Evolutionary conservation across 371 early-diverging fungal species (phyloP), one percentile per base, ranked within the genome.

Genomic region (Mortierella sp.): DNA sequence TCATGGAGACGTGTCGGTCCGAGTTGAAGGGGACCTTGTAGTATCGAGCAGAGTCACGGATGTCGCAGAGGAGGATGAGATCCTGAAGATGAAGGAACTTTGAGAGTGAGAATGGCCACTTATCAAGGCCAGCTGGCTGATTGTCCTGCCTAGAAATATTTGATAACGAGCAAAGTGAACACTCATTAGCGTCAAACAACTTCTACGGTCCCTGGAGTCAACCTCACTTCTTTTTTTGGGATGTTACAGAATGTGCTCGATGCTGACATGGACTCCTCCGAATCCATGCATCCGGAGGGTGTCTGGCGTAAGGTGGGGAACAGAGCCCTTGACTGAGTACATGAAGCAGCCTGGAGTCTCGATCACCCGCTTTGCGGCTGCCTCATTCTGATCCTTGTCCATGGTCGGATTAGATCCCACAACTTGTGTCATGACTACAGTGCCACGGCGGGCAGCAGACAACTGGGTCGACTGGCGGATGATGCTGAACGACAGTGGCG

Each of bases 301-400:
- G 43, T 94, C 92, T 3, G 89, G 86, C 23, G 91, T 82, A 65
- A 93, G 78, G 61, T 93, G 94, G 32, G 92, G 92, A 14, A 91
- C 90, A 6, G 91, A 82, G 8, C 92, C 94, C 32, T 87, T 87
- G 44, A 85, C 68, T 8, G 91, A 90, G 72, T 91, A 89, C 51
- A 87, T 84, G 54, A 93, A 64, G 75, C 87, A 92, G 14, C 84
- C 84, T 31, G 94, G 94, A 17, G 94, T 93, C 60, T 89, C 76
- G 23, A 75, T 75, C 44, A 56, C 43, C 31, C 76, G 27, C 54
- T 64, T 75, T 2, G 21, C 31, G 7, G 47, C 3, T 46, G 53
- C 21, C 9, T 26, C 43, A 8, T 21, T 32, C 19, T 41, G 44
- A 4, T 67, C 53, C 39, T 54, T 51, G 17, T 32, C 50, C 7